Percentiles rank a stretch among this genome's conserved stretches.
phyloP scores from a whole-genome alignment of 768 basidiomycete species.

The Leccinum obscurum region DNA sequence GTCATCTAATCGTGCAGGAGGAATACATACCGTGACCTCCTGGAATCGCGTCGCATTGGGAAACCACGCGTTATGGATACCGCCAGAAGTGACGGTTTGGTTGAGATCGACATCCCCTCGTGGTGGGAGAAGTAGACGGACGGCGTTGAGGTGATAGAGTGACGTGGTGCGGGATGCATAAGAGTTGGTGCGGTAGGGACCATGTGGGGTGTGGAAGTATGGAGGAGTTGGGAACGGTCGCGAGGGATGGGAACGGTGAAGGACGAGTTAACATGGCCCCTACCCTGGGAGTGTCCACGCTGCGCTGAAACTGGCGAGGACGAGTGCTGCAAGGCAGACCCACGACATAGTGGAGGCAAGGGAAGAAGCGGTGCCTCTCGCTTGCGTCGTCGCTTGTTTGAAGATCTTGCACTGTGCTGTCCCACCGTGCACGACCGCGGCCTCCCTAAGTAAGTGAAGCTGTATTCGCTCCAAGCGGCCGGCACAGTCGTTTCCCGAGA shows the following conservation, averaged over 20 bases:
- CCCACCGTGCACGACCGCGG: no score
- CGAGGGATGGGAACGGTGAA: constrained; percentile 50
- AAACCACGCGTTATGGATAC: constrained; percentile 45
- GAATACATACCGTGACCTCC: constrained; percentile 28
- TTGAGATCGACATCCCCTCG: constrained; percentile 35
- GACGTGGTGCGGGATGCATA: constrained; percentile 26
- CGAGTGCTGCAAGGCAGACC: no score
- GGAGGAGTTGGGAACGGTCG: constrained; percentile 17
- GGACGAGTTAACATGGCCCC: background rate
- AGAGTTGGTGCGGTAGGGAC: constrained; percentile 41
- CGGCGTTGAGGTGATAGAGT: constrained; percentile 33
- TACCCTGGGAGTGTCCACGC: no score
- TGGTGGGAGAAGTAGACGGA: constrained; percentile 4
- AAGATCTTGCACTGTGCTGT: no score
- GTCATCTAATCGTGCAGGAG: background rate
- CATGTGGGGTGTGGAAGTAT: constrained; percentile 42
- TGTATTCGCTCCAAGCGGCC: no score
- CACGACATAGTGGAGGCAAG: no score
- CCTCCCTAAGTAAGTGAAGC: no score
- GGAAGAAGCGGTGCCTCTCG: no score
- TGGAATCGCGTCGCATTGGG: constrained; percentile 19
- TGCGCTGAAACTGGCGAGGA: no score
- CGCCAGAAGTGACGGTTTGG: constrained; percentile 34
- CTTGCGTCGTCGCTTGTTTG: no score
- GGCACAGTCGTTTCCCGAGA: no score